These are phyloP conservation scores for Cordyceps pruinosa DNA, from an alignment of 2,329 filamentous ascomycete genomes.

Conservation along the genomic window DNA sequence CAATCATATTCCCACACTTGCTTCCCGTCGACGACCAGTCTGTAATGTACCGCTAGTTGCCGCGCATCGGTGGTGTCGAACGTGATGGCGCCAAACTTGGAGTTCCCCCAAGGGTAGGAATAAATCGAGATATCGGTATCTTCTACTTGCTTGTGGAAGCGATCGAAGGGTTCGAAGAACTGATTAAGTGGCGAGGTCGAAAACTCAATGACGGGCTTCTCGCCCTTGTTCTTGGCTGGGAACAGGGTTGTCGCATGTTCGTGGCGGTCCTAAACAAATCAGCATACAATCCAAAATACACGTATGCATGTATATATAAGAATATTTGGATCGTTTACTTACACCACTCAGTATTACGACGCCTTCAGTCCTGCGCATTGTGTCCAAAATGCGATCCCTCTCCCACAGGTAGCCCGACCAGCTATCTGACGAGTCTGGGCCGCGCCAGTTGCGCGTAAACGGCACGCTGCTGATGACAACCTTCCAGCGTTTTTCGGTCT, in stretches of 20 bases:
- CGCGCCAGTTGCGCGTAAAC: conserved; percentile 66
- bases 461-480: conserved; percentile 59
- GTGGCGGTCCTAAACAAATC: conserved; percentile 53
- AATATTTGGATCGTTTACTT: conserved; percentile 1
- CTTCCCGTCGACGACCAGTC: neutral
- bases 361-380: conserved; percentile 58
- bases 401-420: conserved; percentile 62
- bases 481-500: conserved; percentile 44
- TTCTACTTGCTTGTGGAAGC: conserved; percentile 55
- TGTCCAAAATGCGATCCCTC: conserved; percentile 52
- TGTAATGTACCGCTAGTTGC: no score
- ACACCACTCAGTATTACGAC: conserved; percentile 58
- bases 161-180: conserved; percentile 56
- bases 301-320: no score
- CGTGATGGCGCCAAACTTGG: neutral
- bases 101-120: neutral
- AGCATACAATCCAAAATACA: no score
- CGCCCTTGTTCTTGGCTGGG: conserved; percentile 28
- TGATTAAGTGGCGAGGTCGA: conserved; percentile 58
- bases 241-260: conserved; percentile 56
- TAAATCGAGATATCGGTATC: neutral
- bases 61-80: neutral
- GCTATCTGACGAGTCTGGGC: conserved; percentile 48
- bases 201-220: conserved; percentile 54
- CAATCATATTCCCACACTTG: neutral